Percentiles rank a stretch among this genome's conserved stretches.
Evolutionary conservation across 192 early-diverging fungal genomes (phyloP).

Genomic region (Coemansia reversa): DNA sequence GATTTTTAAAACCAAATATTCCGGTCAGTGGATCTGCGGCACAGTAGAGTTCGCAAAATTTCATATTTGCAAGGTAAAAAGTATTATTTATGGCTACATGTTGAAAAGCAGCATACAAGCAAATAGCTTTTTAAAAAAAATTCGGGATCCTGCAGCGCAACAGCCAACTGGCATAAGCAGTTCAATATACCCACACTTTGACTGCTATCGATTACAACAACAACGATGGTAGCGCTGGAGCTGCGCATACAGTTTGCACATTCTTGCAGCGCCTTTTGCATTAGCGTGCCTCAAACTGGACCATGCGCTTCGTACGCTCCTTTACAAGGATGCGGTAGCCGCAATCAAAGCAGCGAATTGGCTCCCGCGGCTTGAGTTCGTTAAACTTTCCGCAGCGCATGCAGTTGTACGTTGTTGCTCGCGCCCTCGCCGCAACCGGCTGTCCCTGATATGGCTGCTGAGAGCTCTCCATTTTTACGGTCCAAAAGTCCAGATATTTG

Average conservation of each 20-base stretch:
- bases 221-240: neutral
- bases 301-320: slow-evolving; percentile 89
- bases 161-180: too few relatives aligned
- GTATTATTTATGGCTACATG: too few relatives aligned
- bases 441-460: slow-evolving; percentile 8
- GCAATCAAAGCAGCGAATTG: slow-evolving; percentile 94
- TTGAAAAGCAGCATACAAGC: too few relatives aligned
- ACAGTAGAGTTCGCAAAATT: too few relatives aligned
- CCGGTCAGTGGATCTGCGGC: too few relatives aligned
- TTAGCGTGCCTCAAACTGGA: slow-evolving; percentile 96
- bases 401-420: slow-evolving; percentile 34
- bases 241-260: neutral
- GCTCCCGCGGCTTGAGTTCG: slow-evolving; percentile 89
- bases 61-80: too few relatives aligned
- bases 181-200: too few relatives aligned
- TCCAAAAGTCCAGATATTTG: too few relatives aligned
- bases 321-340: slow-evolving; percentile 98
- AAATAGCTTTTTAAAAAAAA: too few relatives aligned
- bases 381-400: slow-evolving; percentile 83
- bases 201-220: too few relatives aligned
- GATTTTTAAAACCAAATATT: too few relatives aligned
- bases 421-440: slow-evolving; percentile 1
- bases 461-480: slow-evolving; percentile 5
- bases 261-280: neutral
- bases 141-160: too few relatives aligned